These are phyloP conservation scores for Babesia bigemina DNA, from an alignment of 169 alveolate species.

Conservation along the genomic window DNA sequence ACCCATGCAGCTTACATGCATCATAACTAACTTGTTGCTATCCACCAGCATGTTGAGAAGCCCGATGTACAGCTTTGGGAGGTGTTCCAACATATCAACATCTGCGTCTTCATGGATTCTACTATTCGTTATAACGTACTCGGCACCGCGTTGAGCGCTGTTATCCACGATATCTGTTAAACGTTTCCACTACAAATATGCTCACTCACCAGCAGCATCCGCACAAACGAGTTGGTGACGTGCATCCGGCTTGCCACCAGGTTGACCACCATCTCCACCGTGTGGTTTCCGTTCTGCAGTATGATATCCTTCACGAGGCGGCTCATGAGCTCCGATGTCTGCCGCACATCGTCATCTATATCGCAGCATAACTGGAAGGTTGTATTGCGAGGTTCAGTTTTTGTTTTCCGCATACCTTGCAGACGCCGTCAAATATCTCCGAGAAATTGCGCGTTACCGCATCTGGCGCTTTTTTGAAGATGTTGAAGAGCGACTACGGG, in stretches of 20 bases:
- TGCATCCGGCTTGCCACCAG: constrained; percentile 52
- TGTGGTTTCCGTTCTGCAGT: constrained; percentile 56
- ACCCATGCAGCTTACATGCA: neutral
- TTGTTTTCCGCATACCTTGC: constrained; percentile 47
- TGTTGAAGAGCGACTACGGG: constrained; percentile 66
- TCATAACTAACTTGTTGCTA: constrained; percentile 41
- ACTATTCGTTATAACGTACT: constrained; percentile 3
- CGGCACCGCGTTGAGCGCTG: constrained; percentile 52
- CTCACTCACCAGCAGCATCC: constrained; percentile 53
- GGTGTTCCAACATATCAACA: constrained; percentile 48
- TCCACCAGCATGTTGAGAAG: constrained; percentile 57
- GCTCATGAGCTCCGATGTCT: constrained; percentile 70
- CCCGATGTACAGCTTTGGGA: constrained; percentile 61
- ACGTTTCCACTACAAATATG: neutral
- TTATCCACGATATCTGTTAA: constrained; percentile 64
- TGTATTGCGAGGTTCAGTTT: neutral
- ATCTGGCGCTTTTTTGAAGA: constrained; percentile 62
- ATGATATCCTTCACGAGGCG: constrained; percentile 71
- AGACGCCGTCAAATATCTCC: constrained; percentile 75
- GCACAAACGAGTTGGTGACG: constrained; percentile 53
- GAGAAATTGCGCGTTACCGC: constrained; percentile 45
- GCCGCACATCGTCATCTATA: constrained; percentile 75
- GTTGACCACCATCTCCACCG: constrained; percentile 46
- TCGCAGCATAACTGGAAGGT: constrained; percentile 69
- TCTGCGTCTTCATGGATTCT: constrained; percentile 3